Conservation (phyloP, 345 rosid species). For the Laguncularia racemosa region DNA sequence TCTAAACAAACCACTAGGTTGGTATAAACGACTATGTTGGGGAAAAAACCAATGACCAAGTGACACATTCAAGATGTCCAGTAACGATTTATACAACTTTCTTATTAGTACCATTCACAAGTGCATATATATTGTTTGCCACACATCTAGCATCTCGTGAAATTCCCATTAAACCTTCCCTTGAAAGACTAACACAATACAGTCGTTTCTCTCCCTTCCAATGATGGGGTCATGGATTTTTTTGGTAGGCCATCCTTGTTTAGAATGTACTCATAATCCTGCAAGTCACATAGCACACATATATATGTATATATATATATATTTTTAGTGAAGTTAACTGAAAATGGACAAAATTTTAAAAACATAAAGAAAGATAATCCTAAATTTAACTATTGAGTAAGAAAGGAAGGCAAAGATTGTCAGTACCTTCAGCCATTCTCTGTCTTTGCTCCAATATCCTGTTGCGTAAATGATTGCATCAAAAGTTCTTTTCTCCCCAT, state of each 20-base stretch:
- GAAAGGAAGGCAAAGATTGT: no score
- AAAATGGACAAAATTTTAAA: no score
- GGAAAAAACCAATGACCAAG: no score
- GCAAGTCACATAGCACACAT: no score
- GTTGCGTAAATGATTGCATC: constrained; percentile 8
- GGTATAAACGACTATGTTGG: no score
- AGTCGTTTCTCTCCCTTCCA: constrained; percentile 7
- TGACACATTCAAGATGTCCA: no score
- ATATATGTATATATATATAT: background rate
- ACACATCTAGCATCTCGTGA: constrained; percentile 1
- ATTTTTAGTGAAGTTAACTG: no score
- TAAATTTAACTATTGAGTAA: no score
- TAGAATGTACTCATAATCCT: constrained; percentile 4
- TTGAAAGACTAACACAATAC: constrained; percentile 3
- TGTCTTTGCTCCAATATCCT: constrained; percentile 1
- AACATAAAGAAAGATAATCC: no score
- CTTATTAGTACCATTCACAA: background rate
- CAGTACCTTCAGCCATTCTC: constrained; percentile 5
- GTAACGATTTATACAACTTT: background rate
- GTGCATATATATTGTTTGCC: background rate
- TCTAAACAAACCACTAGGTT: no score
- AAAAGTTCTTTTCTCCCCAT: background rate
- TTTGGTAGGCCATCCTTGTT: constrained; percentile 8
- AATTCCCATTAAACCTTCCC: constrained; percentile 4
- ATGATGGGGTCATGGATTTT: background rate